Evolutionary conservation across 345 rosid species (phyloP), one percentile per base, ranked within the genome.

Genomic region (Eucalyptus marginata): DNA sequence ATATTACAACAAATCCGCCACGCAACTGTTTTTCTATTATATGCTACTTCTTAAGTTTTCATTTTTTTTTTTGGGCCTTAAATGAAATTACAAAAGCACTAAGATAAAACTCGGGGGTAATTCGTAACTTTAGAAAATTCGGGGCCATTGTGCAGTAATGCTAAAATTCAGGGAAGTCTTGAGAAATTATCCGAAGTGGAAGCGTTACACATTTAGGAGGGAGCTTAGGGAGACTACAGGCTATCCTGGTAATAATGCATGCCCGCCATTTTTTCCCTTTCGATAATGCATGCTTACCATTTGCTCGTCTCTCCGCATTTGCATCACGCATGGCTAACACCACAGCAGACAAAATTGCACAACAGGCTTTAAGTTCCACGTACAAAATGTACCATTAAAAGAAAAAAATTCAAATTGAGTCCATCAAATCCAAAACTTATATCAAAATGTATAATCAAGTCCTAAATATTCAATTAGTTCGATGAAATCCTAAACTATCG

Each of bases 11-110:
- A 76, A 36, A 76, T 40, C 29, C 5, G 0, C 43, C 83, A 31
- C 1, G 18, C 17, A 4, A 68, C 22, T 71, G 13, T 33, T 71
- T 33, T 71, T 71, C 83, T 8, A 71, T 36, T 36, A 20, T 76
- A 18, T 20, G 15, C 47, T 20, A 36, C 15, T 18, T 10, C 25
- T 71, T 71, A 71, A 71, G 7, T 36, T 36, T 18, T 71, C 4
- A 1, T 3, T 10, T 33, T 36, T 10, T 10, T 8, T 3, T 52
- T 3, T 3, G 4, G 3, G 12, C 1, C 3, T 22, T 71, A 36
- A 76, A 76, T 6, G 27, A 20, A 36, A 18, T 40, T 76, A 20
- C 29, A 10, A 20, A 36, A 33, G 44, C 43, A 33, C 80, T 33
- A 3, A 17, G 25, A 5, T 43, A 36, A 71, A 71, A 71, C 7